phyloP scores from a whole-genome alignment of 2,329 filamentous ascomycete species.

The Fusarium illudens region DNA sequence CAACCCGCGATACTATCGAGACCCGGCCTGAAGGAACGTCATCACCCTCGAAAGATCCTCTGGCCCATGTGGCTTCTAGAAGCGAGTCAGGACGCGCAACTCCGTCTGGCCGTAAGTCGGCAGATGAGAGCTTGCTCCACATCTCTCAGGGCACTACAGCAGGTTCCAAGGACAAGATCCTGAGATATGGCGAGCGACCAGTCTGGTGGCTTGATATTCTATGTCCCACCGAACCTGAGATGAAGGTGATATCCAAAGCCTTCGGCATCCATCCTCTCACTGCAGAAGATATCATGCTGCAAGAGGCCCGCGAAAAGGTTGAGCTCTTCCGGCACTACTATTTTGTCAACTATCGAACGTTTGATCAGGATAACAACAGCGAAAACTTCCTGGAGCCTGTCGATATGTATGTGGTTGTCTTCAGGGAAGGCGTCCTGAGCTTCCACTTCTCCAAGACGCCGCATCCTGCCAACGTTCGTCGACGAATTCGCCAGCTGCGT shows the following conservation, averaged over 20 bases:
- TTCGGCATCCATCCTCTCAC: conserved; percentile 97
- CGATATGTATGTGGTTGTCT: conserved; percentile 97
- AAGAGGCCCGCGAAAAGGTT: conserved; percentile 97
- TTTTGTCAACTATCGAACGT: conserved; percentile 97
- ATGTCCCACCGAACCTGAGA: conserved; percentile 90
- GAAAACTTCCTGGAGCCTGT: conserved; percentile 94
- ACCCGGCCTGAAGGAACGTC: conserved; percentile 32
- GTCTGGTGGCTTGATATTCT: conserved; percentile 98
- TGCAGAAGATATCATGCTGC: conserved; percentile 95
- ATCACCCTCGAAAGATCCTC: conserved; percentile 44
- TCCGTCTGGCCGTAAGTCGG: conserved; percentile 55
- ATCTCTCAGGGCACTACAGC: conserved; percentile 27
- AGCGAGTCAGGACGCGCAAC: conserved; percentile 57
- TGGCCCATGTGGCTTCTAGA: conserved; percentile 43
- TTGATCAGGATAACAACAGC: conserved; percentile 91
- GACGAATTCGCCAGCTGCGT: conserved; percentile 89
- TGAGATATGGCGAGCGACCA: conserved; percentile 80
- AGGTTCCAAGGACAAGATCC: conserved; percentile 51
- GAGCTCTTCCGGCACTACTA: conserved; percentile 98
- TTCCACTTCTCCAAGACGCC: conserved; percentile 98
- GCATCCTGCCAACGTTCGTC: conserved; percentile 93
- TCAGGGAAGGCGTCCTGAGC: conserved; percentile 91
- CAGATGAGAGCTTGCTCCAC: conserved; percentile 38
- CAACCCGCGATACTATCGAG: conserved; percentile 39
- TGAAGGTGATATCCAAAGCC: conserved; percentile 90